Percentiles rank a stretch among this genome's conserved stretches.
phyloP scores from a whole-genome alignment of 768 basidiomycete genomes.

The Boletus tomentosulus region DNA sequence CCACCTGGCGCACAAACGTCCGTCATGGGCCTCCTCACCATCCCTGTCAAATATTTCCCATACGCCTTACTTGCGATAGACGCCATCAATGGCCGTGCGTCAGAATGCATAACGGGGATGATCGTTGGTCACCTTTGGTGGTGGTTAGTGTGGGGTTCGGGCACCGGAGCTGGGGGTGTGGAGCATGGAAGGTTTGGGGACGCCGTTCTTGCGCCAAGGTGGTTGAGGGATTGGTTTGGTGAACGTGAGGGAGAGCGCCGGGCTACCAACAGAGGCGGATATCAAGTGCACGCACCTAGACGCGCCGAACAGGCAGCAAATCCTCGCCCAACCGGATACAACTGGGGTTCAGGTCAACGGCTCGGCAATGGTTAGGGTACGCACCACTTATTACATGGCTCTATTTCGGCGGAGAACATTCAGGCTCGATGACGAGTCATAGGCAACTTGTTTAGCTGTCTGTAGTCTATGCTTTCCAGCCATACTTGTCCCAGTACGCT shows the following conservation, averaged over 20 bases:
- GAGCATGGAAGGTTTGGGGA: slow-evolving; percentile 36
- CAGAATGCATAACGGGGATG: slow-evolving; percentile 59
- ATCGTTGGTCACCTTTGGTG: slow-evolving; percentile 81
- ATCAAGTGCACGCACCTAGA: slow-evolving; percentile 58
- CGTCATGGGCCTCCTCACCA: slow-evolving; percentile 71
- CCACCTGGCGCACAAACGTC: slow-evolving; percentile 66
- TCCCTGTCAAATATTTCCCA: slow-evolving; percentile 72
- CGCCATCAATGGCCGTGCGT: slow-evolving; percentile 60
- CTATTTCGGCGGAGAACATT: neutral
- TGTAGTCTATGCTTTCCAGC: slow-evolving; percentile 23
- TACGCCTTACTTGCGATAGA: slow-evolving; percentile 74
- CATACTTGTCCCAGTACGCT: slow-evolving; percentile 47
- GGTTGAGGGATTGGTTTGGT: slow-evolving; percentile 51
- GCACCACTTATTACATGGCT: neutral
- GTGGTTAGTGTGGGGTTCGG: slow-evolving; percentile 60
- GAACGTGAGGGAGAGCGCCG: slow-evolving; percentile 31
- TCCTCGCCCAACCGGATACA: slow-evolving; percentile 31
- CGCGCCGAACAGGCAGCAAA: slow-evolving; percentile 19
- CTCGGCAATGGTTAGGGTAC: slow-evolving; percentile 34
- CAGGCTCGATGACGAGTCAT: neutral
- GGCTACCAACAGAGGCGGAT: slow-evolving; percentile 41
- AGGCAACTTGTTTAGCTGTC: neutral
- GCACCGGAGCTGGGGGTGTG: slow-evolving; percentile 36
- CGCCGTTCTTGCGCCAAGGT: slow-evolving; percentile 53
- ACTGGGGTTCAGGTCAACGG: slow-evolving; percentile 55